Conservation (phyloP, 1,139 yeast genomes). For the Hansenula lynferdii region DNA sequence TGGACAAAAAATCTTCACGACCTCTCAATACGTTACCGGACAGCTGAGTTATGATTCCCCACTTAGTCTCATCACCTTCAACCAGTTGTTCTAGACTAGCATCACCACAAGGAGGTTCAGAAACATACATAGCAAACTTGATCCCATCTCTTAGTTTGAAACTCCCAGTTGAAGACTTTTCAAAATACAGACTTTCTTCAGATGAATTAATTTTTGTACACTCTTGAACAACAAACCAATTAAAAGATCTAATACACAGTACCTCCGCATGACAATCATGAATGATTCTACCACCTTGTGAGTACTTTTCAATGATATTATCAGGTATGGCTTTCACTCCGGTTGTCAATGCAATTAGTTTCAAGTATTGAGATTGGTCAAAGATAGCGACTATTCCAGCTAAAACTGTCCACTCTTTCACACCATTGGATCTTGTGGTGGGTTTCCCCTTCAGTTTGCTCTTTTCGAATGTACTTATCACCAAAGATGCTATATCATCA, state of each 20-base stretch:
- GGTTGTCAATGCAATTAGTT: conserved; percentile 56
- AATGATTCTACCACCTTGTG: conserved; percentile 48
- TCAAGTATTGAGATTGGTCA: conserved; percentile 15
- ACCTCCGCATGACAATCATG: conserved; percentile 94
- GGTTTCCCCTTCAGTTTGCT: conserved; percentile 44
- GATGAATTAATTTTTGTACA: conserved; percentile 19
- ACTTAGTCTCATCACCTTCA: conserved; percentile 22
- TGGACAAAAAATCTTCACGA: conserved; percentile 48
- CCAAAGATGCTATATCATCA: conserved; percentile 4
- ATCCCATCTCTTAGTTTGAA: conserved; percentile 32
- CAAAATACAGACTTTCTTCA: conserved; percentile 5
- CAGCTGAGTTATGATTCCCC: conserved; percentile 23
- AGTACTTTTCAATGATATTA: conserved; percentile 26
- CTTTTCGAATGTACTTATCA: not conserved
- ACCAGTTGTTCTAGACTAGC: conserved; percentile 54
- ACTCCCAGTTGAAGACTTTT: conserved; percentile 5
- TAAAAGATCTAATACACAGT: conserved; percentile 64
- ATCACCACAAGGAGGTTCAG: conserved; percentile 94
- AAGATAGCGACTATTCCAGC: conserved; percentile 63
- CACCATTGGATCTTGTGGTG: conserved; percentile 51
- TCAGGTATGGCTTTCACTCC: conserved; percentile 82
- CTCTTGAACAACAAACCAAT: conserved; percentile 36
- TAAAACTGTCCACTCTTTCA: conserved; percentile 77
- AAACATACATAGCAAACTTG: conserved; percentile 55
- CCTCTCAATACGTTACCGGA: conserved; percentile 50